Evolutionary conservation across 2,329 filamentous ascomycete species (phyloP).

Genomic region (Cytospora chrysosperma): DNA sequence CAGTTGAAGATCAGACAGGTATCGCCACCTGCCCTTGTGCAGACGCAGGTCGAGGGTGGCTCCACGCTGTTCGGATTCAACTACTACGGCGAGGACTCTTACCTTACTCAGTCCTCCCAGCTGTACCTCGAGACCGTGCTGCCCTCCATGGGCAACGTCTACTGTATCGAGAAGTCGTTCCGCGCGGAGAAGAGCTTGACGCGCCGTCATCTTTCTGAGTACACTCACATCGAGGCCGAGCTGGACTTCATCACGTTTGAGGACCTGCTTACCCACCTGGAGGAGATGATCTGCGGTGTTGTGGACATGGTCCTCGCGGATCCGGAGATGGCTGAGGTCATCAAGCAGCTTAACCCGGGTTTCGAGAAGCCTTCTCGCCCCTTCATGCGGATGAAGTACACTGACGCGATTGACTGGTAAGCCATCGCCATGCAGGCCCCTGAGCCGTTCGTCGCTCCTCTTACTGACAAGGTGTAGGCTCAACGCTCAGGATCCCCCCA

Average conservation of each 20-base stretch:
- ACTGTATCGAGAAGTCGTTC: conserved; percentile 98
- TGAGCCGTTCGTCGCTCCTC: too few species aligned
- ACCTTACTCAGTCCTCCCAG: conserved; percentile 94
- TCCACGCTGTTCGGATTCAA: conserved; percentile 82
- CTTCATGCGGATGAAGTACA: conserved; percentile 93
- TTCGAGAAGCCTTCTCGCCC: conserved; percentile 81
- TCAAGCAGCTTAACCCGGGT: conserved; percentile 86
- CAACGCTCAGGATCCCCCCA: conserved; percentile 72
- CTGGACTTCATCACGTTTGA: conserved; percentile 93
- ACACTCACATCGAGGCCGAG: conserved; percentile 95
- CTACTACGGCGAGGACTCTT: conserved; percentile 69
- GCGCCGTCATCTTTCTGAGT: conserved; percentile 90
- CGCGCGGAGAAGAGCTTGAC: conserved; percentile 95
- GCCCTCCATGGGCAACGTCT: conserved; percentile 88
- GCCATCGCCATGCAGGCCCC: not conserved
- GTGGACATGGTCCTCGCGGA: conserved; percentile 76
- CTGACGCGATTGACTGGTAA: conserved; percentile 32
- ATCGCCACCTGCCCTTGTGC: conserved; percentile 84
- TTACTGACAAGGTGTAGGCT: conserved; percentile 64
- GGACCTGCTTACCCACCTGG: conserved; percentile 83
- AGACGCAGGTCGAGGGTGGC: conserved; percentile 92
- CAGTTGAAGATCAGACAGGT: conserved; percentile 79
- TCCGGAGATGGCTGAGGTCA: conserved; percentile 66
- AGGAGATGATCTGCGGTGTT: conserved; percentile 82
- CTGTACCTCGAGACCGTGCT: conserved; percentile 95